Base-by-base conservation (phyloP, 106 monocot species). In the Dioscorea alata region DNA sequence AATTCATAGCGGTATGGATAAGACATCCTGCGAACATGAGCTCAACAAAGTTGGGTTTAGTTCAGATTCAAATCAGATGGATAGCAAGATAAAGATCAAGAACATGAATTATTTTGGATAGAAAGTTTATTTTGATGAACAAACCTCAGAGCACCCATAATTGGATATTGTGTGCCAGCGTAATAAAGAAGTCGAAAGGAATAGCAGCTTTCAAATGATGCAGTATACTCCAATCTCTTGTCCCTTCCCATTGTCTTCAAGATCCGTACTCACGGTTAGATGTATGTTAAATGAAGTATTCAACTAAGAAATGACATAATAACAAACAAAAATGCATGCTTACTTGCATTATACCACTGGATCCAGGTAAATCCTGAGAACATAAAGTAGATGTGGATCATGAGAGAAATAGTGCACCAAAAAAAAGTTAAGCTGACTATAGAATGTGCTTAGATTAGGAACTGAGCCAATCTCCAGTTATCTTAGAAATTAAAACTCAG, bases 311-410 rank as follows among this genome's bases (percentile, higher is more conserved):
- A 42, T 42, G 5, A 10, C 10, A 42, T 42, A 0, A 42, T 5
- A 42, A 42, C 12, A 74, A 49, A 21, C 31, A 51, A 71, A 33
- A 53, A 22, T 14, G 50, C 31, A 12, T 18, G 66, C 83, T 86
- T 84, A 92, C 96, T 81, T 89, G 88, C 96, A 97, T 97, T 73
- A 92, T 73, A 69, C 96, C 96, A 63, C 96, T 92, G 78, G 96
- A 97, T 74, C 52, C 84, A 24, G 96, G 96, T 68, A 97, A 69
- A 75, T 97, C 96, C 96, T 97, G 79, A 50, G 80, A 90, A 73
- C 35, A 60, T 24, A 21, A 67, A 54, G 48, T 42, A 42, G 9
- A 42, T 42, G 42, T 48, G 34, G 65, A 42, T 16, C 28, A n/a
- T 64, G 54, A 54, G 49, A 33, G 51, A 53, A 48, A 42, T 42